Percentiles rank a stretch among this genome's conserved stretches.
phyloP scores from a whole-genome alignment of 2,329 filamentous ascomycete species.

The Colletotrichum zoysiae region DNA sequence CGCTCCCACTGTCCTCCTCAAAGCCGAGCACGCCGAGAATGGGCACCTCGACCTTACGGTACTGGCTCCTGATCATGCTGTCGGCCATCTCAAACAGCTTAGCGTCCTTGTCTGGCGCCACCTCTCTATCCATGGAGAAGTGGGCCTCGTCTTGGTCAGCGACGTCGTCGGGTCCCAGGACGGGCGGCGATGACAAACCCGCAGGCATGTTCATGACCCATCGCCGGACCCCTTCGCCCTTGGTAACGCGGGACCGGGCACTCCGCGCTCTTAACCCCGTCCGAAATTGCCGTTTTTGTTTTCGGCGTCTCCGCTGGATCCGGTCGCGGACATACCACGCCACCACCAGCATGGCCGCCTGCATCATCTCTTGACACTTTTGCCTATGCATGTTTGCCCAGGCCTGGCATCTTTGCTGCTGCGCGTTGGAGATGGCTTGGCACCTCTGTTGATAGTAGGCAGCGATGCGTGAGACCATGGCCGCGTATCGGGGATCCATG shows the following conservation, averaged over 20 bases:
- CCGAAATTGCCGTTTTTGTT: slow-evolving; percentile 57
- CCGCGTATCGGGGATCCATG: slow-evolving; percentile 58
- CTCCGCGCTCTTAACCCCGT: slow-evolving; percentile 53
- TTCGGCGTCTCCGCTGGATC: slow-evolving; percentile 57
- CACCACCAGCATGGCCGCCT: slow-evolving; percentile 62
- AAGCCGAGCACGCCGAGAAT: slow-evolving; percentile 60
- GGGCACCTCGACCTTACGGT: slow-evolving; percentile 60
- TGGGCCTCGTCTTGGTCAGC: slow-evolving; percentile 55
- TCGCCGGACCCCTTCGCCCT: slow-evolving; percentile 56
- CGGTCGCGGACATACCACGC: slow-evolving; percentile 64
- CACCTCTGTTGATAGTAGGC: slow-evolving; percentile 63
- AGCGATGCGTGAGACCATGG: slow-evolving; percentile 62
- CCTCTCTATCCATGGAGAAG: slow-evolving; percentile 57
- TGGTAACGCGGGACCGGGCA: slow-evolving; percentile 51
- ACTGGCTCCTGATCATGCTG: slow-evolving; percentile 62
- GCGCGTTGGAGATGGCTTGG: slow-evolving; percentile 60
- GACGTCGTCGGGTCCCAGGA: slow-evolving; percentile 45
- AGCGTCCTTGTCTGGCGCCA: slow-evolving; percentile 55
- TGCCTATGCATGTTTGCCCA: slow-evolving; percentile 62
- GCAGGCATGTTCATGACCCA: slow-evolving; percentile 59
- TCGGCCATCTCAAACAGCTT: slow-evolving; percentile 60
- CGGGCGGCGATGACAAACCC: slow-evolving; percentile 49
- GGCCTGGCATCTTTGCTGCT: slow-evolving; percentile 62
- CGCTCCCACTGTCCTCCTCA: slow-evolving; percentile 58
- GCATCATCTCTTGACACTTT: slow-evolving; percentile 62